Evolutionary conservation across 768 basidiomycete genomes (phyloP).

Genomic region (Boletellus sp.): DNA sequence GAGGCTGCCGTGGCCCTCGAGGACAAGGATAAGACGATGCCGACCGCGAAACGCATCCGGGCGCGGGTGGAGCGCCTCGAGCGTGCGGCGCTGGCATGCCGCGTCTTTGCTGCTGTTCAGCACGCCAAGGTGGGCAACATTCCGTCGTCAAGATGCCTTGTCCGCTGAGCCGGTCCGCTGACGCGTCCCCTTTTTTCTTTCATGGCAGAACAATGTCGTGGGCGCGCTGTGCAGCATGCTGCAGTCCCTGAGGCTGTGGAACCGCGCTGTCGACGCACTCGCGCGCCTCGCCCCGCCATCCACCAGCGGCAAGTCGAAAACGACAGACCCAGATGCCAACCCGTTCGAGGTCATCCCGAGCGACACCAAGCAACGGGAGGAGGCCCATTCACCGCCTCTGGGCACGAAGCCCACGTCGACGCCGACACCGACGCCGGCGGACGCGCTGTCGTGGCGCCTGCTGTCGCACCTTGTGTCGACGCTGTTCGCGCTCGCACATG

Average conservation of each 20-base stretch:
- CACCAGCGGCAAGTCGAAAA: constrained; percentile 20
- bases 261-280: constrained; percentile 69
- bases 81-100: constrained; percentile 67
- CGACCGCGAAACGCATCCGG: constrained; percentile 56
- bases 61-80: constrained; percentile 58
- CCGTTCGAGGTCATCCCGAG: constrained; percentile 49
- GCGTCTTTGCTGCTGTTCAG: constrained; percentile 67
- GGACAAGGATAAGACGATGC: constrained; percentile 51
- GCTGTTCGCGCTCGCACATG: constrained; percentile 59
- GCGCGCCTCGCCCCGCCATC: constrained; percentile 54
- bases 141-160: too few species aligned
- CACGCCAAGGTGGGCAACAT: constrained; percentile 58
- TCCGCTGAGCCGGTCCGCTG: neutral
- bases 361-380: neutral
- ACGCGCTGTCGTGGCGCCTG: constrained; percentile 71
- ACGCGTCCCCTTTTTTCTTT: neutral
- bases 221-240: constrained; percentile 55
- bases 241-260: constrained; percentile 76
- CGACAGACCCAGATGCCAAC: constrained; percentile 39
- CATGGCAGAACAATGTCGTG: constrained; percentile 56
- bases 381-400: neutral
- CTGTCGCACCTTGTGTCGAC: constrained; percentile 67
- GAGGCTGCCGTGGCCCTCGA: constrained; percentile 39
- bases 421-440: constrained; percentile 30
- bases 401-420: constrained; percentile 10